These are phyloP conservation scores for Vitis hybrid DNA, from an alignment of 177 flowering plant genomes.

Conservation along the genomic window DNA sequence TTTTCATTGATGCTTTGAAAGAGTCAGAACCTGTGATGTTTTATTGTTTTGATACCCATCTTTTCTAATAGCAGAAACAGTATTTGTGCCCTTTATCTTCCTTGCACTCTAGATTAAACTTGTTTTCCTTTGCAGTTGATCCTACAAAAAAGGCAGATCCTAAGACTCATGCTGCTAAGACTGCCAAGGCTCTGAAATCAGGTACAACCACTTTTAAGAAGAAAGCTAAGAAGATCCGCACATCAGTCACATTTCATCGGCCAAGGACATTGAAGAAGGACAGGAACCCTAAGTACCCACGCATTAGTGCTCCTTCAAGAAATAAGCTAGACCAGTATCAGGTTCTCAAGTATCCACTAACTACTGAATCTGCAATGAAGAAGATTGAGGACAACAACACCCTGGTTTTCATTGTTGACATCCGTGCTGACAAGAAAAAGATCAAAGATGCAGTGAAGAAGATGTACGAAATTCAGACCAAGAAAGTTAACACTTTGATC, in stretches of 20 bases:
- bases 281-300: slow-evolving; percentile 73
- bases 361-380: slow-evolving; percentile 89
- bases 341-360: slow-evolving; percentile 70
- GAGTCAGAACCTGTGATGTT: too few relatives aligned
- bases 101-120: too few relatives aligned
- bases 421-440: slow-evolving; percentile 80
- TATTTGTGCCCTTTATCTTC: too few relatives aligned
- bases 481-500: slow-evolving; percentile 79
- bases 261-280: slow-evolving; percentile 72
- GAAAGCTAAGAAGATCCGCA: slow-evolving; percentile 64
- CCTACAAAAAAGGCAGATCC: slow-evolving; percentile 53
- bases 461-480: slow-evolving; percentile 80
- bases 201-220: slow-evolving; percentile 57
- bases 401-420: slow-evolving; percentile 78
- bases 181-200: slow-evolving; percentile 74
- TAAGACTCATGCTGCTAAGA: slow-evolving; percentile 72
- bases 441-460: slow-evolving; percentile 78
- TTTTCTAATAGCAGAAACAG: too few relatives aligned
- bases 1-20: too few relatives aligned
- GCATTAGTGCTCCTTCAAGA: slow-evolving; percentile 64
- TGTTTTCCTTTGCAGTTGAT: slow-evolving; percentile 31
- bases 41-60: too few relatives aligned
- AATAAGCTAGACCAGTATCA: slow-evolving; percentile 75
- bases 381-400: slow-evolving; percentile 91
- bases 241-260: slow-evolving; percentile 69